A percentile compares a stretch with the other conserved stretches of the same genome.
Evolutionary conservation across 345 rosid genomes (phyloP).

Genomic region (Zanthoxylum bungeanum): DNA sequence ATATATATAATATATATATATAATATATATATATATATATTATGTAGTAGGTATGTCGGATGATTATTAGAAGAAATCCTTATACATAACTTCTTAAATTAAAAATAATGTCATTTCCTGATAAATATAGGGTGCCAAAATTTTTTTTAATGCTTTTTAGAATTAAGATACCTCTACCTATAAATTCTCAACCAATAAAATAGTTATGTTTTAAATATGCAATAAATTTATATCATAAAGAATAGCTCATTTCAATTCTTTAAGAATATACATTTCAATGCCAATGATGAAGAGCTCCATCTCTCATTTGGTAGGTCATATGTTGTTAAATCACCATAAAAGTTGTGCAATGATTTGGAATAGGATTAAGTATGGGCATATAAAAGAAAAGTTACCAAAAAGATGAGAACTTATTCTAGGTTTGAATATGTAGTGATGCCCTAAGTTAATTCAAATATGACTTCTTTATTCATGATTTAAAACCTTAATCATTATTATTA

Average conservation of each 20-base stretch:
- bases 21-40: too few relatives aligned
- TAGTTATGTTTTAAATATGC: neutral
- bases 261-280: neutral
- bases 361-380: neutral
- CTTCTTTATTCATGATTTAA: neutral
- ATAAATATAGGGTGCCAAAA: too few relatives aligned
- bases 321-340: conserved; percentile 1
- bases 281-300: neutral
- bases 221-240: neutral
- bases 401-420: neutral
- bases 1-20: too few relatives aligned
- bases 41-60: too few relatives aligned
- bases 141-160: neutral
- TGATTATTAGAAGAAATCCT: too few relatives aligned
- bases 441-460: neutral
- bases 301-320: neutral
- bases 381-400: neutral
- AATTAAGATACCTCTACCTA: too few relatives aligned
- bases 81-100: too few relatives aligned
- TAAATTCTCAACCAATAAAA: too few relatives aligned
- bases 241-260: neutral
- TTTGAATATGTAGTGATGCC: neutral
- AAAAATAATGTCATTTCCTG: too few relatives aligned
- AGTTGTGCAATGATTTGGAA: conserved; percentile 2
- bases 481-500: neutral